Evolutionary conservation across 805 yeast genomes (phyloP).

Genomic region (Zygosaccharomyces pseudorouxii): DNA sequence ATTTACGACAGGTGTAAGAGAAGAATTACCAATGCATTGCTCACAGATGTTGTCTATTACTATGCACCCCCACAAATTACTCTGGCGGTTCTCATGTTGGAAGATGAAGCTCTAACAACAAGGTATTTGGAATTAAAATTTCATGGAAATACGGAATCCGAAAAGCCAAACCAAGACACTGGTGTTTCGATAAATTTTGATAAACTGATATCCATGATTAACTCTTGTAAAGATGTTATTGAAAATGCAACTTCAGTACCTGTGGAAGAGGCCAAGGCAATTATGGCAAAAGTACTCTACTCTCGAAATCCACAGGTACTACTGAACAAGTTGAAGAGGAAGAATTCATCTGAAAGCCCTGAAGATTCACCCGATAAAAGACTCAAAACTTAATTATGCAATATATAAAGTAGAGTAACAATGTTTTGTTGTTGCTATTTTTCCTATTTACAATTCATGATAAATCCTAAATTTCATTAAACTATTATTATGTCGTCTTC

Average conservation of each 20-base stretch:
- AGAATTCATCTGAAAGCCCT: constrained; percentile 9
- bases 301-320: constrained; percentile 55
- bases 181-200: constrained; percentile 35
- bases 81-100: constrained; percentile 70
- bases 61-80: constrained; percentile 97
- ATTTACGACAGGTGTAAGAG: constrained; percentile 68
- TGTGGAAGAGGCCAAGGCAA: constrained; percentile 55
- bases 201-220: constrained; percentile 43
- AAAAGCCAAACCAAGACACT: constrained; percentile 7
- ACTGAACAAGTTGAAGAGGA: constrained; percentile 50
- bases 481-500: not conserved
- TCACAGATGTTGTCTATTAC: constrained; percentile 70
- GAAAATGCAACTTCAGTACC: constrained; percentile 43
- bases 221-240: constrained; percentile 45
- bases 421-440: not conserved
- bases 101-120: constrained; percentile 58
- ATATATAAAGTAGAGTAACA: not conserved
- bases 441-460: constrained; percentile 5
- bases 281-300: constrained; percentile 60
- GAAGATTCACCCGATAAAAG: constrained; percentile 4
- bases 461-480: not conserved
- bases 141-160: constrained; percentile 27
- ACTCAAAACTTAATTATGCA: not conserved
- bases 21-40: constrained; percentile 59
- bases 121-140: constrained; percentile 66